phyloP scores from a whole-genome alignment of 1,139 yeast genomes.

The Diutina mesorugosa region DNA sequence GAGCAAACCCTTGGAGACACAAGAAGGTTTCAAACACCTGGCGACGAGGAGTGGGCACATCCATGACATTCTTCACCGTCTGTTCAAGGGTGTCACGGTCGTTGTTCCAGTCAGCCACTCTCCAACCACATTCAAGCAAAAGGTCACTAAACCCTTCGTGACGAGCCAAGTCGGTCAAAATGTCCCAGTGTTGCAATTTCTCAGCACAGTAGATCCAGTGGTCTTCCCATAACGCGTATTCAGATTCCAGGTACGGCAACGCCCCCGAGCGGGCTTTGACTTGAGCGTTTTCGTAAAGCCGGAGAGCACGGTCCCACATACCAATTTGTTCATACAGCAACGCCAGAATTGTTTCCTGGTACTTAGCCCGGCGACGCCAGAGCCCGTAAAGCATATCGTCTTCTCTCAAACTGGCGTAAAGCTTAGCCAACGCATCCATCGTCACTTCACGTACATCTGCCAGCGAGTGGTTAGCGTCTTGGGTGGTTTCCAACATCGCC shows the following conservation, averaged over 20 bases:
- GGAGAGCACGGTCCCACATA: slow-evolving; percentile 89
- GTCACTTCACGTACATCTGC: slow-evolving; percentile 74
- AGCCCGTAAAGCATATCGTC: slow-evolving; percentile 96
- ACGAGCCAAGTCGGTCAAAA: slow-evolving; percentile 88
- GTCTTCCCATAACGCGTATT: slow-evolving; percentile 95
- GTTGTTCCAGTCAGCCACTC: slow-evolving; percentile 97
- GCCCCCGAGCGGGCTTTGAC: slow-evolving; percentile 94
- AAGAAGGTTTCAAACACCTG: slow-evolving; percentile 92
- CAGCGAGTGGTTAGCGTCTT: slow-evolving; percentile 47
- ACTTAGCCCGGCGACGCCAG: slow-evolving; percentile 94
- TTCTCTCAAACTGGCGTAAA: slow-evolving; percentile 81
- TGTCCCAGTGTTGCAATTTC: slow-evolving; percentile 96
- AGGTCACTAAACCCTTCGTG: slow-evolving; percentile 96
- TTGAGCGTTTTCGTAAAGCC: slow-evolving; percentile 93
- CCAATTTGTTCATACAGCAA: slow-evolving; percentile 92
- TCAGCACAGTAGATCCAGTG: slow-evolving; percentile 98
- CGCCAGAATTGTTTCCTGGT: slow-evolving; percentile 85
- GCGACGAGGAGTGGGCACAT: slow-evolving; percentile 94
- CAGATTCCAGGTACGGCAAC: slow-evolving; percentile 89
- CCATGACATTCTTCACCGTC: slow-evolving; percentile 92
- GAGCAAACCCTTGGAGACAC: slow-evolving; percentile 87
- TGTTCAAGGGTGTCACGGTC: slow-evolving; percentile 92
- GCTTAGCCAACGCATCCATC: slow-evolving; percentile 81
- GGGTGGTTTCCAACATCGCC: slow-evolving; percentile 63
- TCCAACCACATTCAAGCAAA: slow-evolving; percentile 95